Base-by-base conservation (phyloP, 2,329 filamentous ascomycete genomes). In the Trichocomaceae sp. region DNA sequence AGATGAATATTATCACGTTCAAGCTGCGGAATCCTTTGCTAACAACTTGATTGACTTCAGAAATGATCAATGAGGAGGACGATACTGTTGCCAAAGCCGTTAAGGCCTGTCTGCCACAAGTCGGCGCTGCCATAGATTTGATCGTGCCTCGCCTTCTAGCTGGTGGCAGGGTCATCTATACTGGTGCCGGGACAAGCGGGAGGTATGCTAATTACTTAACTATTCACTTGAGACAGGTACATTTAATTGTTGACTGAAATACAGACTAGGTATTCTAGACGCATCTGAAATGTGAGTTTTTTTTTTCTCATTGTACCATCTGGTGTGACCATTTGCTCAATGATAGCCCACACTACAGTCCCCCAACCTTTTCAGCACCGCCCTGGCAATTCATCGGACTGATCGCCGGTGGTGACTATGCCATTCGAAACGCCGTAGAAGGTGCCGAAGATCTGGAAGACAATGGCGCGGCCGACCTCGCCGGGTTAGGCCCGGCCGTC, bases 161-260 rank as follows among this genome's bases (percentile, higher is more conserved):
- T 2, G 48, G 48, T 13, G 48, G 48, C n/a, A 50, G 48, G 9
- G 20, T 50, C 10, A 50, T 50, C 37, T 50, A 50, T 23, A 23
- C 31, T 35, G 48, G 48, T 6, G 35, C 48, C 15, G 48, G 48
- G 7, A 50, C 26, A 5, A 50, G 48, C 26, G 48, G 48, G n/a
- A n/a, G n/a, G n/a, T n/a, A n/a, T n/a, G n/a, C n/a, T n/a, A n/a
- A n/a, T n/a, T n/a, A n/a, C n/a, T n/a, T n/a, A n/a, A n/a, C n/a
- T n/a, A n/a, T n/a, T n/a, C n/a, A n/a, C n/a, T n/a, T n/a, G n/a
- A n/a, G n/a, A n/a, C n/a, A n/a, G n/a, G n/a, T n/a, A n/a, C n/a
- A n/a, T n/a, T n/a, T n/a, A n/a, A n/a, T n/a, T n/a, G n/a, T n/a
- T n/a, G n/a, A n/a, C n/a, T n/a, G n/a, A n/a, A n/a, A n/a, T n/a